These are phyloP conservation scores for barrel medic (Medicago truncatula) DNA, from an alignment of 306 rosid species.

Conservation along the genomic window DNA sequence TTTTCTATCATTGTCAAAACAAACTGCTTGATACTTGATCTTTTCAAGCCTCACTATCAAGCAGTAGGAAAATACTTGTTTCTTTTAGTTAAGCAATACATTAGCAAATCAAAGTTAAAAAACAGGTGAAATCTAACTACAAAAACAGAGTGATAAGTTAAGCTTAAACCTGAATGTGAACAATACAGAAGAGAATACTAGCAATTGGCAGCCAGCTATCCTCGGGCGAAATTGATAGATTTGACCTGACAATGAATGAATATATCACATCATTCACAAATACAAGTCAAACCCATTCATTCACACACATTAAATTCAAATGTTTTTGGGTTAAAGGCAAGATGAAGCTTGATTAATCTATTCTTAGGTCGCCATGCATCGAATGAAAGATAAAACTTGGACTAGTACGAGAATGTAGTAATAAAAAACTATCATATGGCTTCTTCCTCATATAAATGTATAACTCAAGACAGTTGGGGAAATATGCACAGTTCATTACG, in stretches of 20 bases:
- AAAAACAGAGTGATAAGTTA: slow-evolving; percentile 9
- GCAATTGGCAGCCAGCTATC: slow-evolving; percentile 96
- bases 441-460: neutral
- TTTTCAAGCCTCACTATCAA: slow-evolving; percentile 8
- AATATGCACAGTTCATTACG: neutral
- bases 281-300: neutral
- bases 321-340: neutral
- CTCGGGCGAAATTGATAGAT: slow-evolving; percentile 79
- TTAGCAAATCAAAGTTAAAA: slow-evolving; percentile 22
- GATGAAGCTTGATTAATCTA: neutral
- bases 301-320: neutral
- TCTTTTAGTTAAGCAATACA: neutral
- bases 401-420: neutral
- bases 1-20: neutral
- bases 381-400: neutral
- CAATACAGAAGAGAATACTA: slow-evolving; percentile 81
- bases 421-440: neutral
- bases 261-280: slow-evolving; percentile 25
- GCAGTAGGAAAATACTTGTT: slow-evolving; percentile 5
- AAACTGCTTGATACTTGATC: neutral
- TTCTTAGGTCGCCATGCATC: neutral
- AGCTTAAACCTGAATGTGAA: slow-evolving; percentile 81
- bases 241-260: slow-evolving; percentile 61
- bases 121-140: neutral
- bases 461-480: neutral